These are phyloP conservation scores for Solanum pinnatisectum DNA, from an alignment of 257 asterid species.

Conservation along the genomic window DNA sequence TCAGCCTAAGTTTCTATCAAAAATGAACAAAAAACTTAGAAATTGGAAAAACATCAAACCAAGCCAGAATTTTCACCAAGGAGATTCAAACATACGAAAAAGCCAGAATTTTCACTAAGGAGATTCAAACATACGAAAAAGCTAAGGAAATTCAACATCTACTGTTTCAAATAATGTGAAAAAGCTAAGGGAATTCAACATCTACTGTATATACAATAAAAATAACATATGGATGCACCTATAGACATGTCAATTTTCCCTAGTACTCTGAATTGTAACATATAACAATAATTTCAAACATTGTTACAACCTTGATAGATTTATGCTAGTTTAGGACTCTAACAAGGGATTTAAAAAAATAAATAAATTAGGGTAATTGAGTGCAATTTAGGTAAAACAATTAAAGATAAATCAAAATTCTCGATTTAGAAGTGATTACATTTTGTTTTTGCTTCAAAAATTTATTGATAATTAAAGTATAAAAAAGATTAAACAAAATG, in stretches of 20 bases:
- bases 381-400: neutral
- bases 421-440: neutral
- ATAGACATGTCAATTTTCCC: neutral
- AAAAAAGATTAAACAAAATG: neutral
- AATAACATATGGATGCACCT: neutral
- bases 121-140: neutral
- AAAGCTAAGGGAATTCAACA: neutral
- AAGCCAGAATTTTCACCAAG: neutral
- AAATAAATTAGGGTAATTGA: neutral
- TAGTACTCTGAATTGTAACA: neutral
- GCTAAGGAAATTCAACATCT: neutral
- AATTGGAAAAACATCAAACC: neutral
- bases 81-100: neutral
- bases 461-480: neutral
- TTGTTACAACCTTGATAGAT: neutral
- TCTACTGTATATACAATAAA: neutral
- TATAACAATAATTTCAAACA: neutral
- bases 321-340: neutral
- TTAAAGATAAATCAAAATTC: neutral
- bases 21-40: neutral
- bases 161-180: neutral
- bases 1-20: constrained; percentile 20
- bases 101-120: no score
- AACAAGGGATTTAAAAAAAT: no score
- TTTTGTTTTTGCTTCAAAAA: neutral